A percentile compares a stretch with the other conserved stretches of the same genome.
These are phyloP conservation scores for Paracoccidioides brasiliensis DNA, from an alignment of 2,329 filamentous ascomycete genomes.

Conservation along the genomic window DNA sequence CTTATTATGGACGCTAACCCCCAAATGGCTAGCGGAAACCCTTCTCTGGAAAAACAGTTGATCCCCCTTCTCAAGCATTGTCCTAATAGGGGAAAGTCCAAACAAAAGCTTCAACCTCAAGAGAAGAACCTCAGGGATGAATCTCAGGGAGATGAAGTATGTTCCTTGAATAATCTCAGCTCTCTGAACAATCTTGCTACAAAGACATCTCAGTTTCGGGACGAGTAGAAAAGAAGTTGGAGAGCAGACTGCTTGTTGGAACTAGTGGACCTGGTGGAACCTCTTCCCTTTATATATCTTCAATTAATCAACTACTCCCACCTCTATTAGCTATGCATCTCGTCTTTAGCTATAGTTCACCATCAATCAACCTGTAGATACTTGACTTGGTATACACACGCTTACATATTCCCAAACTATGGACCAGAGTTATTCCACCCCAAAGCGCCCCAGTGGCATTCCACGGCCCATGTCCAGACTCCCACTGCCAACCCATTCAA, in stretches of 20 bases:
- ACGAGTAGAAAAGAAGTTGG: neutral
- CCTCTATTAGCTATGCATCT: neutral
- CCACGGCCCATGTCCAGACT: slow-evolving; percentile 41
- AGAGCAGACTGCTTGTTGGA: neutral
- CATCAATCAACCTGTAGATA: neutral
- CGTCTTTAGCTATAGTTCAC: neutral
- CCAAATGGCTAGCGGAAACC: neutral
- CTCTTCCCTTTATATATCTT: neutral
- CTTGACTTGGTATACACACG: neutral
- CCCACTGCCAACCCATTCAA: slow-evolving; percentile 35
- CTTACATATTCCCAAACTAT: slow-evolving; percentile 14
- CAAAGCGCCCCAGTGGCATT: slow-evolving; percentile 26
- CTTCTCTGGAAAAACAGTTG: neutral
- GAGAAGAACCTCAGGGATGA: neutral
- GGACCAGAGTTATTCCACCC: slow-evolving; percentile 22
- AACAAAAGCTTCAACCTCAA: neutral
- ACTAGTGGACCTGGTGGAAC: neutral
- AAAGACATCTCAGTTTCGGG: neutral
- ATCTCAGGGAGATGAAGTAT: too few species aligned
- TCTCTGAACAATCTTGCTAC: too few species aligned
- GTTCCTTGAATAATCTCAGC: too few species aligned
- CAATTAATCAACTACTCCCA: neutral
- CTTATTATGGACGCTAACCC: neutral
- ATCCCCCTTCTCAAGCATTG: neutral
- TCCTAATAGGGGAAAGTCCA: slow-evolving; percentile 1